phyloP scores from a whole-genome alignment of 2,329 filamentous ascomycete species.

The Pseudogymnoascus sp. region DNA sequence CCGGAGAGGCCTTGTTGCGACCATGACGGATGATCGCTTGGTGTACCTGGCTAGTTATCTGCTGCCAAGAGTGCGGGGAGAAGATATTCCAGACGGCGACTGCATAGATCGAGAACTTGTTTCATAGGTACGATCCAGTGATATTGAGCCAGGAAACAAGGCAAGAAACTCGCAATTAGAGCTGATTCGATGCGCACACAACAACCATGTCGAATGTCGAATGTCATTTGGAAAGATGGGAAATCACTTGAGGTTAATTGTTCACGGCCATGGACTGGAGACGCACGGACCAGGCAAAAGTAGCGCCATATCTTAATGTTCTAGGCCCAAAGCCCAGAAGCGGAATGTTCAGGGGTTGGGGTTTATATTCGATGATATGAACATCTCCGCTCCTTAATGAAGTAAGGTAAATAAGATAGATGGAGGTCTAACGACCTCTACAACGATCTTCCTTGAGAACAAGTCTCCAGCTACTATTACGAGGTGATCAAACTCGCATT shows the following conservation, averaged over 20 bases:
- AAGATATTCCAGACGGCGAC: background rate
- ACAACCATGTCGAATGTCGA: background rate
- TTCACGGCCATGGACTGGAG: background rate
- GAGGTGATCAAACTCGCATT: background rate
- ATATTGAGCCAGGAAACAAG: background rate
- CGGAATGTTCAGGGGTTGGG: background rate
- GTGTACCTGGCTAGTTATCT: background rate
- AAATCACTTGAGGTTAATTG: background rate
- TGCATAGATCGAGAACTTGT: background rate
- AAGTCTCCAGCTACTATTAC: background rate
- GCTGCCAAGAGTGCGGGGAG: background rate
- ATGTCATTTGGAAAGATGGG: background rate
- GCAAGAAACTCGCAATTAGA: background rate
- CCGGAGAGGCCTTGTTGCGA: background rate
- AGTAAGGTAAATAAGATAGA: background rate
- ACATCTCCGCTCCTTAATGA: background rate
- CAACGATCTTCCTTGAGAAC: background rate
- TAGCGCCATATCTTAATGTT: background rate
- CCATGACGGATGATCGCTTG: background rate
- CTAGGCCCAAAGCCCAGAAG: background rate
- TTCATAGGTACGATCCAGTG: background rate
- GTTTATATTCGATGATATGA: background rate
- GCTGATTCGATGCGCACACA: background rate
- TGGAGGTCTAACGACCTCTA: background rate
- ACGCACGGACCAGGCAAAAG: background rate